phyloP scores from a whole-genome alignment of 208 protist genomes.

The Leishmania arabica region DNA sequence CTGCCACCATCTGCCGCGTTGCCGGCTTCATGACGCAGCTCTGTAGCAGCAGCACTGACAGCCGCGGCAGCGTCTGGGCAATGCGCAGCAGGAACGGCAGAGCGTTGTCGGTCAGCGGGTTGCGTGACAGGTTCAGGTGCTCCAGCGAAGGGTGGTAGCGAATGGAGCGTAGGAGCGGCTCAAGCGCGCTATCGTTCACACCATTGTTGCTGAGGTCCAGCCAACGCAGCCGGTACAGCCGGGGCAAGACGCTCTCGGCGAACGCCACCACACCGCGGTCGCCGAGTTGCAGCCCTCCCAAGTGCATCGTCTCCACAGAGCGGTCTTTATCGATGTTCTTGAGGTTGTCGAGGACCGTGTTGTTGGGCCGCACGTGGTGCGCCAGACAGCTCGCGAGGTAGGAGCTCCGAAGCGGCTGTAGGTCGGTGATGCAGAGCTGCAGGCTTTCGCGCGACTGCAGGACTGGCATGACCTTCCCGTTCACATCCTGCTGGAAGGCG shows the following conservation, averaged over 20 bases:
- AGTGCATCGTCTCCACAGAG: constrained; percentile 22
- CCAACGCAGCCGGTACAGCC: constrained; percentile 47
- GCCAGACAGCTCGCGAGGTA: constrained; percentile 68
- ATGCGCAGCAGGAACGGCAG: constrained; percentile 40
- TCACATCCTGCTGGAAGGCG: constrained; percentile 40
- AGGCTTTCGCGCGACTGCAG: constrained; percentile 45
- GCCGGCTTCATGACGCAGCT: constrained; percentile 41
- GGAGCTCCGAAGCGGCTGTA: constrained; percentile 46
- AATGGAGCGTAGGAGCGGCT: constrained; percentile 23
- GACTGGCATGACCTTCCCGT: constrained; percentile 25
- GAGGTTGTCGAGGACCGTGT: constrained; percentile 36
- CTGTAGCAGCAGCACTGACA: constrained; percentile 37
- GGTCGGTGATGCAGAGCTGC: constrained; percentile 27
- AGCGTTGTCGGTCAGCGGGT: constrained; percentile 46
- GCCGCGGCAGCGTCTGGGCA: constrained; percentile 31
- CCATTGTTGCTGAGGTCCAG: constrained; percentile 64
- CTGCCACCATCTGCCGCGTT: constrained; percentile 24
- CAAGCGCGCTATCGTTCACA: constrained; percentile 46
- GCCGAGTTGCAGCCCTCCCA: constrained; percentile 43
- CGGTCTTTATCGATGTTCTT: constrained; percentile 31
- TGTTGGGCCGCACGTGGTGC: constrained; percentile 44
- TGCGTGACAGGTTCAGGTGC: constrained; percentile 55
- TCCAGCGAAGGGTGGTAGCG: constrained; percentile 52
- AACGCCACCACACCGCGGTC: constrained; percentile 47
- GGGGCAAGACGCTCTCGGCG: constrained; percentile 47